Percentiles rank a stretch among this genome's conserved stretches.
phyloP scores from a whole-genome alignment of 2,329 filamentous ascomycete species.

The Colletotrichum acutatum region DNA sequence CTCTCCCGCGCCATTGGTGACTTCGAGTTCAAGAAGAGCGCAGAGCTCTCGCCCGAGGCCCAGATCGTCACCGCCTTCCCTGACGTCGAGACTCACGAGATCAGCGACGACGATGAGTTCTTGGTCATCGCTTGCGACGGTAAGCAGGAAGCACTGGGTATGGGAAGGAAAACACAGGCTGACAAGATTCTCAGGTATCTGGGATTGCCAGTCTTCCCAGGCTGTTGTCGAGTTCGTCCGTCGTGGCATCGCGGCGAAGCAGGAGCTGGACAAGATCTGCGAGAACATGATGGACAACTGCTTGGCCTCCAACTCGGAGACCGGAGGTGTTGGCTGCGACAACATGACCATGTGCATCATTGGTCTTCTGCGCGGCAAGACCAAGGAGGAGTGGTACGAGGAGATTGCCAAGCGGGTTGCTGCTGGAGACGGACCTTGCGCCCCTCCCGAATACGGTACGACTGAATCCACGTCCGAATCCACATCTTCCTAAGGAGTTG shows the following conservation, averaged over 20 bases:
- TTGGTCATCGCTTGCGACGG: slow-evolving; percentile 92
- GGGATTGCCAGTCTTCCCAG: slow-evolving; percentile 99
- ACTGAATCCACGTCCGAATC: slow-evolving; percentile 42
- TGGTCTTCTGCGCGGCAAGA: slow-evolving; percentile 89
- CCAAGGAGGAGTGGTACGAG: slow-evolving; percentile 98
- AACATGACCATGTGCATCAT: slow-evolving; percentile 99
- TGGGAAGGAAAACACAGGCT: neutral
- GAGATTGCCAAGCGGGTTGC: slow-evolving; percentile 93
- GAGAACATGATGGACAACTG: slow-evolving; percentile 99
- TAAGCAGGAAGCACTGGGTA: slow-evolving; percentile 56
- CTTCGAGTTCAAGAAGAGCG: slow-evolving; percentile 99
- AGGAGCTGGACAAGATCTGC: slow-evolving; percentile 93
- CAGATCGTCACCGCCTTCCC: slow-evolving; percentile 98
- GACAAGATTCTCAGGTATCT: slow-evolving; percentile 78
- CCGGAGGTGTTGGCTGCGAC: slow-evolving; percentile 96
- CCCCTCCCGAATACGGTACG: slow-evolving; percentile 99
- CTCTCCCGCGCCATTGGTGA: slow-evolving; percentile 97
- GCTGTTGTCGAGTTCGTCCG: slow-evolving; percentile 97
- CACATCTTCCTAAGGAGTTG: slow-evolving; percentile 37
- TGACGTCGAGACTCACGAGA: slow-evolving; percentile 90
- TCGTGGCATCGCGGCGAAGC: slow-evolving; percentile 95
- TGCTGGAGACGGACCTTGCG: slow-evolving; percentile 96
- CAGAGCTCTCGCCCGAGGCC: slow-evolving; percentile 95
- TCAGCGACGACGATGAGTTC: slow-evolving; percentile 95
- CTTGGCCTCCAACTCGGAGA: slow-evolving; percentile 96